phyloP scores from a whole-genome alignment of 176 grass and related monocot genomes.

The Guadua angustifolia region DNA sequence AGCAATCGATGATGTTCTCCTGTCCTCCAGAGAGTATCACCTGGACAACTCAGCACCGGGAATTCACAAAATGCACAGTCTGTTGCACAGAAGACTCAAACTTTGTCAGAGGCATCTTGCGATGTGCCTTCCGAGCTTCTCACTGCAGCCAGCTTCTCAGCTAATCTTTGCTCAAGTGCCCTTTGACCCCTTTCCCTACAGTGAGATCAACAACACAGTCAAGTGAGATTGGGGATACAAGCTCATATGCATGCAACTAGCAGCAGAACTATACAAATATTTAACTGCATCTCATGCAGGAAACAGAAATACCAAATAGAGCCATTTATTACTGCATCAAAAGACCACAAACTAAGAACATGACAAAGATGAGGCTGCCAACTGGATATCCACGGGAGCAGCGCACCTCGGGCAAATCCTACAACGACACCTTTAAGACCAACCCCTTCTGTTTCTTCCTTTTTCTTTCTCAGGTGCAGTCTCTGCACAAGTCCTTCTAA shows the following conservation, averaged over 20 bases:
- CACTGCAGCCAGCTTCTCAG: slow-evolving; percentile 69
- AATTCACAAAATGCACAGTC: slow-evolving; percentile 39
- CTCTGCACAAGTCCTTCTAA: too few relatives aligned
- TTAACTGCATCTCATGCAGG: background rate
- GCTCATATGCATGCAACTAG: background rate
- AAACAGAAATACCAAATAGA: slow-evolving; percentile 8
- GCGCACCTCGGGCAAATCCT: too few relatives aligned
- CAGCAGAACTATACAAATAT: background rate
- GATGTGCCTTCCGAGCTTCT: slow-evolving; percentile 50
- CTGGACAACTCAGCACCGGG: background rate
- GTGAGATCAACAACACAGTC: slow-evolving; percentile 7
- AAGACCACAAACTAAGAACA: slow-evolving; percentile 13
- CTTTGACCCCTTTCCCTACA: slow-evolving; percentile 91
- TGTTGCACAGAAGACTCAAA: slow-evolving; percentile 50
- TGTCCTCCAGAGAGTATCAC: slow-evolving; percentile 31
- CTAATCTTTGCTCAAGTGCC: slow-evolving; percentile 93
- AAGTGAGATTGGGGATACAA: slow-evolving; percentile 11
- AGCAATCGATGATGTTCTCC: background rate
- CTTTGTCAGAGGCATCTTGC: slow-evolving; percentile 61
- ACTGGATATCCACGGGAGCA: too few relatives aligned
- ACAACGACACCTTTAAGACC: too few relatives aligned
- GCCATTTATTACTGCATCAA: background rate
- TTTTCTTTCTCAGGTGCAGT: too few relatives aligned
- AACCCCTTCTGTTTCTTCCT: too few relatives aligned
- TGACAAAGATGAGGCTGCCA: too few relatives aligned